These are phyloP conservation scores for Fusarium foetens DNA, from an alignment of 2,329 filamentous ascomycete genomes.

Conservation along the genomic window DNA sequence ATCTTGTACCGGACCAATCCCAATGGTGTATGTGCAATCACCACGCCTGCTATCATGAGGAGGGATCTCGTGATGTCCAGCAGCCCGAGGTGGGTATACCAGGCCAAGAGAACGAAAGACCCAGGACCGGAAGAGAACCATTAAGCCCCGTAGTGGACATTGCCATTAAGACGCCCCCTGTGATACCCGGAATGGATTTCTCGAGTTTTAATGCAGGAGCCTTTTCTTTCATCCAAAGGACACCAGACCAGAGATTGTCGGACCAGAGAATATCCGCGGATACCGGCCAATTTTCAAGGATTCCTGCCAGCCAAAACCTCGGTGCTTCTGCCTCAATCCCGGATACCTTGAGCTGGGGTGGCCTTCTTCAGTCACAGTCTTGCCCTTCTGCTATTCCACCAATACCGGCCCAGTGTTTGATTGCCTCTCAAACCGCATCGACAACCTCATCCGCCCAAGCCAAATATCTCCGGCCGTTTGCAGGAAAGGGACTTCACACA, in stretches of 20 bases:
- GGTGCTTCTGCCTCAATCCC: conserved; percentile 55
- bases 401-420: conserved; percentile 61
- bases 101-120: conserved; percentile 65
- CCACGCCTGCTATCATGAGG: conserved; percentile 70
- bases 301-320: conserved; percentile 29
- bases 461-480: conserved; percentile 65
- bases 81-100: conserved; percentile 42
- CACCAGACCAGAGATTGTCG: conserved; percentile 36
- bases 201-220: conserved; percentile 48
- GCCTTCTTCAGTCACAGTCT: conserved; percentile 54
- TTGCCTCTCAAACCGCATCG: conserved; percentile 64
- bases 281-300: conserved; percentile 24
- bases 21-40: conserved; percentile 71
- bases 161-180: conserved; percentile 53
- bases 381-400: conserved; percentile 54
- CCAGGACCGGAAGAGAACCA: conserved; percentile 59
- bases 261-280: conserved; percentile 44
- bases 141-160: conserved; percentile 64
- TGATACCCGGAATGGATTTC: conserved; percentile 55
- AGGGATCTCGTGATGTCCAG: conserved; percentile 47
- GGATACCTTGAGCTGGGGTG: conserved; percentile 65
- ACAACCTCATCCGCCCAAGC: conserved; percentile 61
- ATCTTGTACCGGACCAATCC: conserved; percentile 54
- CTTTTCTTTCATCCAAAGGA: conserved; percentile 52
- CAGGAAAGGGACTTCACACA: conserved; percentile 65